phyloP scores from a whole-genome alignment of 352 stramenopile genomes.

The Pythium brachiatum region DNA sequence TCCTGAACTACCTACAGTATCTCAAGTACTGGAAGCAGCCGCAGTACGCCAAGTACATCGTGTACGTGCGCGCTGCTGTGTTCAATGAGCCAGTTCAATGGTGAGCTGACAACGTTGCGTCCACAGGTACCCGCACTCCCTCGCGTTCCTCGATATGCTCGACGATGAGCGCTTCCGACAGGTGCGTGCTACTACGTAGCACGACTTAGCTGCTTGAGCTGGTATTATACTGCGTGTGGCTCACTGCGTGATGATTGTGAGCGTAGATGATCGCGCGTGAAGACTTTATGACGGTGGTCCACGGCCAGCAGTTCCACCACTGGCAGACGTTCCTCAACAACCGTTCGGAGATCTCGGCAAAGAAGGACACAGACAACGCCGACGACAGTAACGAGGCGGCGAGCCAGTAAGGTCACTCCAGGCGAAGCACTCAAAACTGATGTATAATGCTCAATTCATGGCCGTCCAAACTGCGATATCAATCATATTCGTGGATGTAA shows the following conservation, averaged over 20 bases:
- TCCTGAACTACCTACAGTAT: constrained; percentile 91
- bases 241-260: too few relatives aligned
- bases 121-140: constrained; percentile 73
- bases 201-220: too few relatives aligned
- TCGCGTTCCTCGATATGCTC: constrained; percentile 89
- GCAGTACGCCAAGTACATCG: constrained; percentile 90
- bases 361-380: constrained; percentile 12
- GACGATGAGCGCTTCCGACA: constrained; percentile 84
- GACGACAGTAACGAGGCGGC: background rate
- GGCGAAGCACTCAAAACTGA: background rate
- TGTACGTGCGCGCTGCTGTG: constrained; percentile 37
- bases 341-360: constrained; percentile 43
- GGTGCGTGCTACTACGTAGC: constrained; percentile 20
- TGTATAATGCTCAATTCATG: background rate
- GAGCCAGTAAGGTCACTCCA: background rate
- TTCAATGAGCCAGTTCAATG: background rate
- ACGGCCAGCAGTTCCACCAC: constrained; percentile 88
- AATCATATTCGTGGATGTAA: too few relatives aligned
- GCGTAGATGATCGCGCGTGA: constrained; percentile 79
- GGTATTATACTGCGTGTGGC: too few relatives aligned
- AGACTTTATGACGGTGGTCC: constrained; percentile 85
- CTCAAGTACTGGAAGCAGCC: constrained; percentile 92
- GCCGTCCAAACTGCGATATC: background rate
- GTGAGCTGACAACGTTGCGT: background rate
- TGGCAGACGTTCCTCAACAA: constrained; percentile 90